Percentiles rank a stretch among this genome's conserved stretches.
These are phyloP conservation scores for Neonectria faginata DNA, from an alignment of 2,329 filamentous ascomycete genomes.

Conservation along the genomic window DNA sequence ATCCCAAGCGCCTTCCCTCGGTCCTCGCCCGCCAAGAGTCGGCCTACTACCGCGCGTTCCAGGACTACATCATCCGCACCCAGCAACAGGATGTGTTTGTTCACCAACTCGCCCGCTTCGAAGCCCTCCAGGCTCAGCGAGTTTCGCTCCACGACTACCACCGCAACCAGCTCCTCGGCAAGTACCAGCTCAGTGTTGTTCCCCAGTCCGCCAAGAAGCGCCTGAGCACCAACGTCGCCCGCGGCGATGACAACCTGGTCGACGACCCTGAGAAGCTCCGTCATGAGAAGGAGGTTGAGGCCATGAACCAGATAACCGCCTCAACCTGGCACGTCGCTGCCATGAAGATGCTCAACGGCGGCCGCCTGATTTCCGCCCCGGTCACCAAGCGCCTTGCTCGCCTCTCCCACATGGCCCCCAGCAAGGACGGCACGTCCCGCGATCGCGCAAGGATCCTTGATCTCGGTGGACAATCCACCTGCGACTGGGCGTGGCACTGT, in stretches of 20 bases:
- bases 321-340: slow-evolving; percentile 72
- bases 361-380: slow-evolving; percentile 72
- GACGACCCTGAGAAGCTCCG: slow-evolving; percentile 73
- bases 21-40: slow-evolving; percentile 72
- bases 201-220: slow-evolving; percentile 77
- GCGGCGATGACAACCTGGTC: slow-evolving; percentile 73
- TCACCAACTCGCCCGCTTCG: slow-evolving; percentile 85
- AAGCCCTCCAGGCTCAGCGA: slow-evolving; percentile 86
- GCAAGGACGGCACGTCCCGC: slow-evolving; percentile 57
- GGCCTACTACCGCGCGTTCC: slow-evolving; percentile 90
- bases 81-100: slow-evolving; percentile 82
- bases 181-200: slow-evolving; percentile 80
- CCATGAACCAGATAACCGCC: slow-evolving; percentile 76
- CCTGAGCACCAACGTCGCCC: slow-evolving; percentile 78
- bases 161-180: slow-evolving; percentile 84
- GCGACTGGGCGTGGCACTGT: slow-evolving; percentile 96
- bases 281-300: slow-evolving; percentile 83
- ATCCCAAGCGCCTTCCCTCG: slow-evolving; percentile 64
- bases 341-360: slow-evolving; percentile 71
- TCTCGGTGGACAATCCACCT: slow-evolving; percentile 84
- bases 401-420: slow-evolving; percentile 61
- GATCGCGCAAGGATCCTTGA: slow-evolving; percentile 80
- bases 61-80: slow-evolving; percentile 75
- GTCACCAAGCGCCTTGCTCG: slow-evolving; percentile 71
- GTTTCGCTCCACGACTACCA: slow-evolving; percentile 79